Conservation (phyloP, 352 stramenopile species). For the Thalassiosira allenii region DNA sequence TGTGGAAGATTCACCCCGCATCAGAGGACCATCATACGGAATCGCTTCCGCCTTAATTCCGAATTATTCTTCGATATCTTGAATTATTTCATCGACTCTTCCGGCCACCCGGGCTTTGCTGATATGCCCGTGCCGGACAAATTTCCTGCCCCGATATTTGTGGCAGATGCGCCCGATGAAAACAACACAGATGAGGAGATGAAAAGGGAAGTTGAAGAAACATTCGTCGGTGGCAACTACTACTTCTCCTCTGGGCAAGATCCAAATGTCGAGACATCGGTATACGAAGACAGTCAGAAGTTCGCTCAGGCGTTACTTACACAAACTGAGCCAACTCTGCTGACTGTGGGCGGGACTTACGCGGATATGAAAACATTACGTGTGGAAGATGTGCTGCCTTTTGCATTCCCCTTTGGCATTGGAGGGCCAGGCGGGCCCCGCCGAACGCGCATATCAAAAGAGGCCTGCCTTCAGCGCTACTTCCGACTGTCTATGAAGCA, state of each 20-base stretch:
- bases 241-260: not conserved
- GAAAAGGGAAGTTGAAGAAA: not conserved
- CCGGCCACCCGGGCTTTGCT: not conserved
- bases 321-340: not conserved
- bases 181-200: not conserved
- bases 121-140: not conserved
- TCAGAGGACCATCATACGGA: not conserved
- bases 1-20: not conserved
- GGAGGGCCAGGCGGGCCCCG: not conserved
- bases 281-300: not conserved
- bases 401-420: not conserved
- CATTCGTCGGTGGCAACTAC: not conserved
- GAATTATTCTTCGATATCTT: not conserved
- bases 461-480: constrained; percentile 1
- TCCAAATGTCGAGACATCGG: not conserved
- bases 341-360: not conserved
- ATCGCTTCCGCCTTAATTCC: not conserved
- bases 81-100: not conserved
- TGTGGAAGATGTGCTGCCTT: not conserved
- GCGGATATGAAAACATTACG: not conserved
- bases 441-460: not conserved
- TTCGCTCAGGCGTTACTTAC: not conserved
- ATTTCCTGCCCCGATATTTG: not conserved
- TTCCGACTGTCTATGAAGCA: constrained; percentile 10
- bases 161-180: not conserved